Evolutionary conservation across 768 basidiomycete species (phyloP), one percentile per base, ranked within the genome.

Genomic region (Leccinum obscurum): DNA sequence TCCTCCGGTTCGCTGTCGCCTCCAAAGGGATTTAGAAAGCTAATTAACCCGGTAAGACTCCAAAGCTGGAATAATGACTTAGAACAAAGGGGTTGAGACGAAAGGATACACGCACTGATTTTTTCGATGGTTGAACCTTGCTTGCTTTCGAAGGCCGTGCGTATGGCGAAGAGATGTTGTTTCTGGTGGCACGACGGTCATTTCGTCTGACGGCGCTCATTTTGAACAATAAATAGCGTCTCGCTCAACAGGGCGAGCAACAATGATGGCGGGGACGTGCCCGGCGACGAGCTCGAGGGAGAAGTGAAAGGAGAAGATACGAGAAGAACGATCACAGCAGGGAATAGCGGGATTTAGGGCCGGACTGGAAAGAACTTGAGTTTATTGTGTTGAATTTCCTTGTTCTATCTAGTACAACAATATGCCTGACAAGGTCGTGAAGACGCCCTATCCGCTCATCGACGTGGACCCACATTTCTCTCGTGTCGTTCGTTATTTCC

Each of bases 391-490:
- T 30, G 15, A 37, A 28, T 48, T 53, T n/a, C 55, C 8, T 58
- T 61, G 57, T 67, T 60, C 39, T 56, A 3, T 11, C 17, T 15
- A 30, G 30, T 32, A 53, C 46, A 44, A 24, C 24, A 48, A 77
- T 35, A 35, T 77, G 77, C 75, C 74, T 41, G 71, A 80, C 75
- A 83, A 83, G 71, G 76, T 80, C 67, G 77, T 81, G 60, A 75
- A 77, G 69, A 85, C 89, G 44, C 86, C 87, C 26, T 96, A 86
- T 78, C 95, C 95, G 52, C 87, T 96, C 76, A 91, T 98, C 77
- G 96, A 98, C 76, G 80, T 86, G 0, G 96, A 98, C 80, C 96
- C 96, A 10, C 91, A 97, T 79, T 87, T 87, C 14, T 78, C 78
- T 34, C 85, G 96, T 34, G 96, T 99, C 54, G 77, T 99, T 22